Base-by-base conservation (phyloP, 225 moss, liverwort and hornwort species). In the Pleurozium schreberi region DNA sequence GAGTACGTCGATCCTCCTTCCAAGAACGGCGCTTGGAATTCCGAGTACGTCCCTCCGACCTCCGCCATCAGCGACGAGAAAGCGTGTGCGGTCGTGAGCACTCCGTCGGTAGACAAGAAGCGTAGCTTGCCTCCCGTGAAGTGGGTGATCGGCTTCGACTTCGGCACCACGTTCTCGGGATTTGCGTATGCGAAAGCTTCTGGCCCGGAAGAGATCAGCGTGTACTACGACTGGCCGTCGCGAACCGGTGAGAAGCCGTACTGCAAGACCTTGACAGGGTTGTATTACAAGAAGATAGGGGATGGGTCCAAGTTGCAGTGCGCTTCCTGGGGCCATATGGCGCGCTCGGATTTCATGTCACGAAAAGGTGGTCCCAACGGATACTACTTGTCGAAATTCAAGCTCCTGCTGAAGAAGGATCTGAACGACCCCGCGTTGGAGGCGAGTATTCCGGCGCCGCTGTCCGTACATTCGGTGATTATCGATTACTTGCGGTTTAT, bases 161-260 rank as follows among this genome's bases (percentile, higher is more conserved):
- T 95, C 65, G 96, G 95, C 3, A 96, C 95, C 10, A 95, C 95
- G 6, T 96, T 85, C 69, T 95, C 95, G 33, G 96, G 95, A 4
- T 95, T 95, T 45, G 96, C 95, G 14, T 96, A 91, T 47, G 92
- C 94, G 18, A 89, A 81, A 30, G 90, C 67, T 7, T 27, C 89
- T 16, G 89, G 94, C 9, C 90, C 95, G 20, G 92, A 93, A 8
- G 85, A 93, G 10, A 86, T 95, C 11, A 86, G 85, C 23, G 91
- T 90, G 10, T 93, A 90, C 81, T 94, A 92, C 89, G 90, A 93
- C 70, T 94, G 93, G 92, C 92, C 90, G 14, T 74, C 87, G 60
- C 61, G 62, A 49, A 63, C 69, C 11, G 90, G 89, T 18, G 93
- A 88, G 86, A 84, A 77, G 67, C 87, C 91, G 7, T 94, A 94